Base-by-base conservation (phyloP, 2,329 filamentous ascomycete genomes). In the Aureobasidium sp. region DNA sequence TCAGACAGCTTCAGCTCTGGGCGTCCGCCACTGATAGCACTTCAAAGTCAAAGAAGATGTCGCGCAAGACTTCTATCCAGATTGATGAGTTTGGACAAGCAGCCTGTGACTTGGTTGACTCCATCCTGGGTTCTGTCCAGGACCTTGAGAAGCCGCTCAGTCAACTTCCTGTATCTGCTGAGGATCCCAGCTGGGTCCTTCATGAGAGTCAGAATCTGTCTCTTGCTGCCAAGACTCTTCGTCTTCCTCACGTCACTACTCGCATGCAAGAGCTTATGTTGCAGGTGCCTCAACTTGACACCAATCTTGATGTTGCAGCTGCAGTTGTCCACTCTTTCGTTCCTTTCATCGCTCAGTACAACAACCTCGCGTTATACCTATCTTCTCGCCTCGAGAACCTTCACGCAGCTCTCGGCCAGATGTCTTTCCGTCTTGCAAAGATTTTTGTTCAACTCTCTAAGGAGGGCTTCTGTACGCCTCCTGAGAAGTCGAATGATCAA, bases 391-490 rank as follows among this genome's bases (percentile, higher is more conserved):
- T 88, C 63, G 75, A 84, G 1, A 76, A 79, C 1, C 77, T 92
- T 8, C 90, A 97, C 70, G 78, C 82, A 10, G 82, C 88, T 13
- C 85, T 85, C 2, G 88, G 86, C 67, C 88, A 88, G 67, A 83
- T 96, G 70, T 85, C 89, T 0, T 88, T 89, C 71, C 83, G 87
- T 14, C 81, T 99, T 48, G 84, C 86, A 36, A 90, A 87, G 54
- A 84, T 86, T 0, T 96, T 97, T 72, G 83, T 84, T 1, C 86
- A 91, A 62, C 83, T 99, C 54, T 86, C 89, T 1, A 82, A 85
- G 0, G 86, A 95, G 71, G 94, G 94, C 2, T 97, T 97, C 79
- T 99, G 94, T 71, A 90, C 87, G 25, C 94, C 94, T 0, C 82
- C 88, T 27, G 92, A 97, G 68, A 88, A 91, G 67, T 85, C 85